Percentiles rank a stretch among this genome's conserved stretches.
Conservation (phyloP, 2,329 filamentous ascomycete species). For the Verruconis gallopava region DNA sequence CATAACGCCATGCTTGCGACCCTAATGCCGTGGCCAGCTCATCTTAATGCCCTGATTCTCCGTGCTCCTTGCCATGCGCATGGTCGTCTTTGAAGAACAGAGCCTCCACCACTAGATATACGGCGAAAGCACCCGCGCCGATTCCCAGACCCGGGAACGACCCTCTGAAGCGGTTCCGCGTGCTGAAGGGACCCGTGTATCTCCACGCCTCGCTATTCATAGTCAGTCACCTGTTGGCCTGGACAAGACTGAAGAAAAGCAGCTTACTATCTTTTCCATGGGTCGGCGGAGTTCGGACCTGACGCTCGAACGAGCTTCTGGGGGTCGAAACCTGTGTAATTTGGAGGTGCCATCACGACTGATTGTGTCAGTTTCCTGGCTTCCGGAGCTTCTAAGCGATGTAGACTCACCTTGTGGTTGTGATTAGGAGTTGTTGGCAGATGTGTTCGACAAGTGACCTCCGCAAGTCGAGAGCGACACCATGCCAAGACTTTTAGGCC, state of each 20-base stretch:
- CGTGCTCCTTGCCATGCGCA: conserved; percentile 1
- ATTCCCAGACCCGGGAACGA: conserved; percentile 86
- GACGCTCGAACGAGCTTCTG: conserved; percentile 64
- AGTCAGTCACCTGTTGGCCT: background rate
- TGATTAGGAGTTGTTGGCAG: no score
- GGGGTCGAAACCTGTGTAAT: conserved; percentile 88
- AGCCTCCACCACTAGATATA: conserved; percentile 50
- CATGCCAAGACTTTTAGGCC: no score
- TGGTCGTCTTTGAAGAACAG: conserved; percentile 7
- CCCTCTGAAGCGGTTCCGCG: conserved; percentile 69
- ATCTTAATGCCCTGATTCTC: background rate
- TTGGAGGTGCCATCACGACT: conserved; percentile 44
- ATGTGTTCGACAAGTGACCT: no score
- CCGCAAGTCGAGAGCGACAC: no score
- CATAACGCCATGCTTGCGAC: no score
- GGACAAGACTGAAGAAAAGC: conserved; percentile 1
- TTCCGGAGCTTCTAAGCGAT: background rate
- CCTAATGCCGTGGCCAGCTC: background rate
- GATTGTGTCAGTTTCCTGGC: no score
- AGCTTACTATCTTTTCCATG: conserved; percentile 49
- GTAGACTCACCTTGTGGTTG: background rate
- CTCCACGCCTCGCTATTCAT: conserved; percentile 75
- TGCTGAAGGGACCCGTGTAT: conserved; percentile 74
- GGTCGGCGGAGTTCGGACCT: conserved; percentile 46
- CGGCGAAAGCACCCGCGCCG: conserved; percentile 78